A percentile compares a stretch with the other conserved stretches of the same genome.
phyloP scores from a whole-genome alignment of 176 grass and related monocot genomes.

The Aegilops speltoides region DNA sequence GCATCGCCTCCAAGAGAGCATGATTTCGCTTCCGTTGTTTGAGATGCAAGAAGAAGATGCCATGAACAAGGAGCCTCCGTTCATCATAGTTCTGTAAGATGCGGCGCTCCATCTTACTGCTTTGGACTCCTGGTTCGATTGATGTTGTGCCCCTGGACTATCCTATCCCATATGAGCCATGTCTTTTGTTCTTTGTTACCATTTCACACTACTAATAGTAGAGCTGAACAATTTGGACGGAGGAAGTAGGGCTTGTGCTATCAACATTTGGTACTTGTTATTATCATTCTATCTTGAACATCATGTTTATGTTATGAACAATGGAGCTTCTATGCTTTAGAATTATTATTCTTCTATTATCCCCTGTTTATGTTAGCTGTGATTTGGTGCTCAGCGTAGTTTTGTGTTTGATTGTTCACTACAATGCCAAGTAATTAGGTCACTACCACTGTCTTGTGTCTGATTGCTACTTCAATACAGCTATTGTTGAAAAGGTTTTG shows the following conservation, averaged over 20 bases:
- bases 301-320: not conserved
- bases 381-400: not conserved
- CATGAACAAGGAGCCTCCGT: not conserved
- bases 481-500: not conserved
- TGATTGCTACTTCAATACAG: not conserved
- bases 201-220: no score
- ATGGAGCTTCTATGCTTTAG: not conserved
- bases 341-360: not conserved
- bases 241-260: not conserved
- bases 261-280: not conserved
- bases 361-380: no score
- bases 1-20: not conserved
- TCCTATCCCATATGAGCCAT: not conserved
- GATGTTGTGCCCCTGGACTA: not conserved
- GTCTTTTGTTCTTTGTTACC: no score
- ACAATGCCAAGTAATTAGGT: not conserved
- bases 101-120: not conserved
- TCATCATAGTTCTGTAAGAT: not conserved
- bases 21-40: not conserved
- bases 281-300: not conserved
- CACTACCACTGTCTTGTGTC: not conserved
- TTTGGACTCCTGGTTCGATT: not conserved
- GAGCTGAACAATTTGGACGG: not conserved
- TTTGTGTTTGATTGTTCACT: not conserved
- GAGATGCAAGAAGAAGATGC: not conserved